Conservation (phyloP, 169 alveolate genomes). For the Cardiosporidium cionae region DNA sequence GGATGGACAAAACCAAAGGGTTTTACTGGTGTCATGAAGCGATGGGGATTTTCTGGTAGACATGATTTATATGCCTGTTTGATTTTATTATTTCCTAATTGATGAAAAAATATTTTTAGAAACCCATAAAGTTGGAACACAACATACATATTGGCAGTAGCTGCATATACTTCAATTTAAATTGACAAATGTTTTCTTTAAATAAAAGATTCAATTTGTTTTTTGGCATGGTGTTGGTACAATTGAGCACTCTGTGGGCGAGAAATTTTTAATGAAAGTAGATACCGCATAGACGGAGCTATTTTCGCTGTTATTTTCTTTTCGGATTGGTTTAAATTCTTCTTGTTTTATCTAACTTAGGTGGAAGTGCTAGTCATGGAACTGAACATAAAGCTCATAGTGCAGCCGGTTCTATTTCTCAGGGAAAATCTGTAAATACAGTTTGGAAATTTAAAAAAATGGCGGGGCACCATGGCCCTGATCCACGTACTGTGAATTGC, state of each 20-base stretch:
- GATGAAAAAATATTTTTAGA: not conserved
- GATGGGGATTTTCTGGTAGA: constrained; percentile 73
- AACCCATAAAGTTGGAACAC: not conserved
- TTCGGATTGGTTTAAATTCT: no score
- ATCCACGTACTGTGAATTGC: constrained; percentile 65
- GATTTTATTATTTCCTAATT: no score
- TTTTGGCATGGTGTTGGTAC: not conserved
- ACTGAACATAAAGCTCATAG: constrained; percentile 72
- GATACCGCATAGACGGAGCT: not conserved
- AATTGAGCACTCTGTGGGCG: not conserved
- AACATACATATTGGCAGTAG: no score
- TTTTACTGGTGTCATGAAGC: constrained; percentile 69
- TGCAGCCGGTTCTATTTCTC: constrained; percentile 68
- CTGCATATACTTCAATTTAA: not conserved
- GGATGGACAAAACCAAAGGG: constrained; percentile 73
- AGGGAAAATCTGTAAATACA: constrained; percentile 62
- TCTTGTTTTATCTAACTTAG: no score
- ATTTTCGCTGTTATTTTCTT: not conserved
- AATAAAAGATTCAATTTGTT: no score
- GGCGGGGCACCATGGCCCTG: constrained; percentile 78
- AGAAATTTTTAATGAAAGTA: not conserved
- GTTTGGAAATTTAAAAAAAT: constrained; percentile 71
- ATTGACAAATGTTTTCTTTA: no score
- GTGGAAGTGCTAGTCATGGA: constrained; percentile 56
- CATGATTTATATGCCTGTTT: constrained; percentile 19